Evolutionary conservation across 495 filamentous ascomycete species (phyloP), one percentile per base, ranked within the genome.

Genomic region (Aspergillus taichungensis): DNA sequence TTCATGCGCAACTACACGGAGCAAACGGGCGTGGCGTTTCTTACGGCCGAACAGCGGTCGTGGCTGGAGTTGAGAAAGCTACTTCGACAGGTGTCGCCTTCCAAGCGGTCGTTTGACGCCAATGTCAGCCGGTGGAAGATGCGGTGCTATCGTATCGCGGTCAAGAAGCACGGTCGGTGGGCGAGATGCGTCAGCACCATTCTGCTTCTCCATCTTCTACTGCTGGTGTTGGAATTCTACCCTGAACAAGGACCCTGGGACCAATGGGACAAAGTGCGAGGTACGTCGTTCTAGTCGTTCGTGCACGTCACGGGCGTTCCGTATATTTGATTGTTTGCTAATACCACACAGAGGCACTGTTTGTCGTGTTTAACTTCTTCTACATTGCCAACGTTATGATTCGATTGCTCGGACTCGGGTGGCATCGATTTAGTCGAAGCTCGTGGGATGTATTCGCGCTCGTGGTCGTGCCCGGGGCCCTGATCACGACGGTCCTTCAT

Each of bases 1-100:
- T 99, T 99, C 63, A 99, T 99, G 94, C 85, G 92, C 36, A 97
- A 94, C 62, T 97, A 97, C 69, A 97, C 92, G 3, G 92, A 99
- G 68, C 89, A 97, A 63, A 99, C 92, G 8, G 92, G 92, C 7
- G 92, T 99, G 43, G 92, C 92, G 1, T 99, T 89, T 64, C 64
- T 99, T 53, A 99, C 92, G 6, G 84, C 94, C 1, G 92, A 99
- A 52, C 92, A 99, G 63, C 82, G 92, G 50, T 94, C 90, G 0
- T 99, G 92, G 92, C 75, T 97, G 14, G 92, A 99, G 65, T 64
- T 99, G 52, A 76, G 92, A 40, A 99, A 99, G 68, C 73, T 95
- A 13, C 76, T 99, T 6, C 79, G 88, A 36, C 91, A 97, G 60
- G 88, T 99, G 12, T 87, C 88, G 2, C 92, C 92, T 3, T 95